Evolutionary conservation across 2,329 filamentous ascomycete genomes (phyloP), one percentile per base, ranked within the genome.

Genomic region (Fusarium pseudograminearum): DNA sequence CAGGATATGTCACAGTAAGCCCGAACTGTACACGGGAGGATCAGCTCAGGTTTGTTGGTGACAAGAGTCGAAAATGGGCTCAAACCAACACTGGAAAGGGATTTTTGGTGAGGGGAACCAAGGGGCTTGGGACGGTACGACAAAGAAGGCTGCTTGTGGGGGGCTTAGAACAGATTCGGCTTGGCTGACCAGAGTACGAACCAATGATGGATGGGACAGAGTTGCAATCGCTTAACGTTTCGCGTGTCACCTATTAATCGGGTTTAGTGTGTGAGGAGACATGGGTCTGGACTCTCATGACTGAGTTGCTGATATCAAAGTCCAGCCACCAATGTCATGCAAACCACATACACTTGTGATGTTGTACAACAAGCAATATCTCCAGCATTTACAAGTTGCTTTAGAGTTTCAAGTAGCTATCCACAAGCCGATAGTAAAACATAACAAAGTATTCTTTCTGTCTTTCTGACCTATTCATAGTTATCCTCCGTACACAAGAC

Each of bases 41-140:
- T 41, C 48, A 42, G n/a, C n/a, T 44, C 24, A 30, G 3, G 16
- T 46, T 54, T 38, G 53, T 48, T 56, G 53, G 42, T 48, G 42
- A 56, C 30, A 24, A 36, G 15, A 36, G 26, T 24, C 16, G 24
- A 31, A 46, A 56, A 56, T 47, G 28, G 31, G 26, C 53, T 47
- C 31, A 56, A 48, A 38, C 53, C 41, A 56, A 56, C 41, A 20
- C 31, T 20, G 4, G 16, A 30, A 48, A 16, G 52, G 52, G 24
- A 30, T 38, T 38, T 38, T 51, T 22, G 31, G 42, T 56, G 53
- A 56, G 53, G 53, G 53, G 53, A 55, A 48, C 15, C 30, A 26
- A 55, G 24, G 30, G 26, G 26, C 48, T 51, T 41, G 24, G 34
- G 24, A 40, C 3, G n/a, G 34, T 24, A 30, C n/a, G 28, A 48